phyloP scores from a whole-genome alignment of 140 eudicot genomes.

The Stevia rebaudiana region DNA sequence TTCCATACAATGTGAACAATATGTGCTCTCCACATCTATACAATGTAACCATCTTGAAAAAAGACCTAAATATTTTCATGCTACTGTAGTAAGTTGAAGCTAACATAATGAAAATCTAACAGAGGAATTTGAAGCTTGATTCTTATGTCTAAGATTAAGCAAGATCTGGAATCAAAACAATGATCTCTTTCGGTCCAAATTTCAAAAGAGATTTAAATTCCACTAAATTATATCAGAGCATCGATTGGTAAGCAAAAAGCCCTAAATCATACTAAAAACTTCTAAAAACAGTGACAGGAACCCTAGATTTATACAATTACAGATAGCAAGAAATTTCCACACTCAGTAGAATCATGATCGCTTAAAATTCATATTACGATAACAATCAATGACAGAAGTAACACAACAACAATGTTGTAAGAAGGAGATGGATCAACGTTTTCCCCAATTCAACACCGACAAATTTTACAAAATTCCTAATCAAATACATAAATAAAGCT shows the following conservation, averaged over 20 bases:
- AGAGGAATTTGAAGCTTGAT: neutral
- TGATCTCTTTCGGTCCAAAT: neutral
- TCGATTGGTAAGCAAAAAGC: neutral
- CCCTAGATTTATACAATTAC: constrained; percentile 17
- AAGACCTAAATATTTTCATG: neutral
- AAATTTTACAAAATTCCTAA: constrained; percentile 8
- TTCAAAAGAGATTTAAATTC: neutral
- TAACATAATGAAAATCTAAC: neutral
- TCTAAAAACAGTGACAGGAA: neutral
- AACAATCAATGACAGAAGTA: constrained; percentile 10
- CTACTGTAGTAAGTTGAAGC: neutral
- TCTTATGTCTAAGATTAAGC: neutral
- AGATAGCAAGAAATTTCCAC: neutral
- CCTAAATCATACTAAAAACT: neutral
- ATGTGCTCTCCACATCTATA: neutral
- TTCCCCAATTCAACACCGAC: constrained; percentile 8
- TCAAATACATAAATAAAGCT: neutral
- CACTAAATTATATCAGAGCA: neutral
- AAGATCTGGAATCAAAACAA: constrained; percentile 16
- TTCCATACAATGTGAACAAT: neutral
- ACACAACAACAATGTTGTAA: neutral
- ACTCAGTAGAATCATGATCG: constrained; percentile 13
- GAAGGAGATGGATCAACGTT: neutral
- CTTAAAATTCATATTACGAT: neutral
- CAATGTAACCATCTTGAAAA: neutral